Evolutionary conservation across 2,329 filamentous ascomycete genomes (phyloP).

Genomic region (Nemania sp.): DNA sequence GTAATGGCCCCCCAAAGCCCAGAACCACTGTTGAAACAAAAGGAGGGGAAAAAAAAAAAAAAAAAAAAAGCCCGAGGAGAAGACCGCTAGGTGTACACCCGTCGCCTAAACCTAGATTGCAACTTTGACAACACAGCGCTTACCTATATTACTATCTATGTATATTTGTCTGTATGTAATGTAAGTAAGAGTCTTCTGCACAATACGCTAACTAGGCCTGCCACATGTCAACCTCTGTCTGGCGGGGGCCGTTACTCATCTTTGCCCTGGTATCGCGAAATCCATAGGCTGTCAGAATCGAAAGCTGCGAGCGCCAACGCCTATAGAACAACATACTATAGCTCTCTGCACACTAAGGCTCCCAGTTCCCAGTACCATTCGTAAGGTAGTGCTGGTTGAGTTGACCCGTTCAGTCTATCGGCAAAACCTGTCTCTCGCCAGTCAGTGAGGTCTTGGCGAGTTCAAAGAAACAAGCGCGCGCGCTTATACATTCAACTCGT

Average conservation of each 20-base stretch:
- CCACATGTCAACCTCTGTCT: constrained; percentile 35
- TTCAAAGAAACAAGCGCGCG: constrained; percentile 29
- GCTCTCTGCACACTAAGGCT: constrained; percentile 1
- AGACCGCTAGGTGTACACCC: constrained; percentile 4
- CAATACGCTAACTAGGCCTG: constrained; percentile 12
- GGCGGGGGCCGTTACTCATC: constrained; percentile 13
- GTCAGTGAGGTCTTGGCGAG: constrained; percentile 22
- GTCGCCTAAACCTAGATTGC: constrained; percentile 27
- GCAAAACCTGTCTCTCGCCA: constrained; percentile 18
- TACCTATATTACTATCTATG: constrained; percentile 11
- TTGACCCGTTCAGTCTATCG: constrained; percentile 1
- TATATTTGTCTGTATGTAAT: background rate
- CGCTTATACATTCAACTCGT: constrained; percentile 22
- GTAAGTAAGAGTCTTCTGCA: constrained; percentile 4
- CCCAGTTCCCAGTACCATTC: constrained; percentile 15
- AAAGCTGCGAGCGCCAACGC: constrained; percentile 6
- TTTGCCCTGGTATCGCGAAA: background rate
- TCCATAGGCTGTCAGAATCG: constrained; percentile 23
- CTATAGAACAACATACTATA: constrained; percentile 12
- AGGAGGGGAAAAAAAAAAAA: constrained; percentile 8
- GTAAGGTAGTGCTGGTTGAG: constrained; percentile 5
- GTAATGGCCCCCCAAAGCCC: background rate
- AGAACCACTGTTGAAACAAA: background rate
- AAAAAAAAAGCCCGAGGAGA: background rate
- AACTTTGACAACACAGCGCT: constrained; percentile 37